Conservation (phyloP, 2,329 filamentous ascomycete species). For the Microdochium nivale region DNA sequence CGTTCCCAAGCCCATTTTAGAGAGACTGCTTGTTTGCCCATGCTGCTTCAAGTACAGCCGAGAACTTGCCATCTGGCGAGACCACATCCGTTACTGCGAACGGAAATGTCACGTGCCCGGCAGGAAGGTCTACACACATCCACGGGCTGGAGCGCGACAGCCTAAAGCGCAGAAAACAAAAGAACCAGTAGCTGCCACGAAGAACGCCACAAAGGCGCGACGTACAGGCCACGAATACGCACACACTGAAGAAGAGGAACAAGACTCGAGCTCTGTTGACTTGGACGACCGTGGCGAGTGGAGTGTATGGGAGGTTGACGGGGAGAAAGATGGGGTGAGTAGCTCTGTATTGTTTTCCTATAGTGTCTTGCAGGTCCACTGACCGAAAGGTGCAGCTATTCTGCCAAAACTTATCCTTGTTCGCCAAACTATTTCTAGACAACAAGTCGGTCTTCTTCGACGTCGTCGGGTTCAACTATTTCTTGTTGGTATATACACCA, state of each 20-base stretch:
- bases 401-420: conserved; percentile 90
- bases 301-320: conserved; percentile 88
- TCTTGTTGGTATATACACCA: conserved; percentile 71
- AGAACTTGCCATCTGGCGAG: conserved; percentile 48
- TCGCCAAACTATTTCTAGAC: conserved; percentile 94
- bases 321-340: conserved; percentile 67
- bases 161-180: conserved; percentile 24
- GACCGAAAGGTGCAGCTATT: conserved; percentile 52
- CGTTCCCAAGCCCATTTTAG: conserved; percentile 37
- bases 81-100: conserved; percentile 51
- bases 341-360: background rate
- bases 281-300: conserved; percentile 60
- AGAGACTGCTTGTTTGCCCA: conserved; percentile 76
- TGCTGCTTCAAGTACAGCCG: conserved; percentile 90
- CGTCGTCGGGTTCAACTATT: conserved; percentile 89
- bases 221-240: conserved; percentile 26
- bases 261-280: conserved; percentile 31
- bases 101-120: conserved; percentile 49
- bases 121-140: conserved; percentile 62
- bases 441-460: conserved; percentile 99
- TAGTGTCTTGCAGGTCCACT: background rate
- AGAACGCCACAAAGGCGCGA: conserved; percentile 18
- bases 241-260: conserved; percentile 13
- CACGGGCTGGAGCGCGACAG: conserved; percentile 20
- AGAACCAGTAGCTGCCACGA: conserved; percentile 7